Evolutionary conservation across 2,329 filamentous ascomycete genomes (phyloP).

Genomic region (Hymenoscyphus repandus): DNA sequence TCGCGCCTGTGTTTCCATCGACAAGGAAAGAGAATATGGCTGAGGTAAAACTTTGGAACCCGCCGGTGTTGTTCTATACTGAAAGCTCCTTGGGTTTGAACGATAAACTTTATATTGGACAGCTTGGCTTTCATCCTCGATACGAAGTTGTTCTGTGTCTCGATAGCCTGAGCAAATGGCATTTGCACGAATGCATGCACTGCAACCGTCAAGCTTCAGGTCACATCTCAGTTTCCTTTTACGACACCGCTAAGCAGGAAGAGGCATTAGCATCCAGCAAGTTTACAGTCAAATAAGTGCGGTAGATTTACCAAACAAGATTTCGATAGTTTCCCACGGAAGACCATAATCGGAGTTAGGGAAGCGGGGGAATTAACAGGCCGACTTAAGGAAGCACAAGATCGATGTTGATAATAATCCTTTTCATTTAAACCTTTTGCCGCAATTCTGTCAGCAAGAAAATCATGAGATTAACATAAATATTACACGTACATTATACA

Average conservation of each 20-base stretch:
- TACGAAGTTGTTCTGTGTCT: constrained; percentile 13
- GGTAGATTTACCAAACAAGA: constrained; percentile 3
- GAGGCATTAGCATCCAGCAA: no score
- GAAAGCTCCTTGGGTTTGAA: no score
- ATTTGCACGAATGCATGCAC: constrained; percentile 12
- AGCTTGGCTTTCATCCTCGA: constrained; percentile 12
- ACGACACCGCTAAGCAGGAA: no score
- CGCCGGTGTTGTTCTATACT: background rate
- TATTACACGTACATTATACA: no score
- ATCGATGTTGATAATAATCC: background rate
- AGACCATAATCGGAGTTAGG: constrained; percentile 1
- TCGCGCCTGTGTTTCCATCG: constrained; percentile 12
- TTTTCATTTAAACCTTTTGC: no score
- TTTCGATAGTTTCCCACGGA: constrained; percentile 5
- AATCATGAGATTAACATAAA: no score
- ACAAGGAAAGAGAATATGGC: constrained; percentile 3
- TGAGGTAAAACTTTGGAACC: background rate
- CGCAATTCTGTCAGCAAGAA: no score
- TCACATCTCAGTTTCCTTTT: no score
- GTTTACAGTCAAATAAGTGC: background rate
- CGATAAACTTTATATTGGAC: background rate
- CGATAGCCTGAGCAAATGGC: constrained; percentile 14
- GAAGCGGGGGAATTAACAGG: background rate
- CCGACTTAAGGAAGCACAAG: background rate
- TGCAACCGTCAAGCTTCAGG: no score